Conservation (phyloP, 768 basidiomycete species). For the Cantharellus anzutake region DNA sequence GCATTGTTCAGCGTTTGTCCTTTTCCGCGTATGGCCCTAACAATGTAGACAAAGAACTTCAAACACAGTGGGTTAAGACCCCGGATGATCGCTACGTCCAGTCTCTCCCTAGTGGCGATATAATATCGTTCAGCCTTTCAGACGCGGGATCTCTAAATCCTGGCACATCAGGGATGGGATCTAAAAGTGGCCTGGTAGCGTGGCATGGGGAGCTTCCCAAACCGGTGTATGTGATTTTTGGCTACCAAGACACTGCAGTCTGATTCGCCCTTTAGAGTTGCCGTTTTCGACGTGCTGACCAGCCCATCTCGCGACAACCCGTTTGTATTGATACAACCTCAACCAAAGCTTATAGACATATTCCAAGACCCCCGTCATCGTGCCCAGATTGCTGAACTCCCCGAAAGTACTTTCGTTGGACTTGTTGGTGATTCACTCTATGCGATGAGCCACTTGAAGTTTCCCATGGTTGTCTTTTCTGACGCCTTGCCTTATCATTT, state of each 20-base stretch:
- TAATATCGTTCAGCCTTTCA: slow-evolving; percentile 41
- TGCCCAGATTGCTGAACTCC: slow-evolving; percentile 23
- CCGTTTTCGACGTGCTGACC: slow-evolving; percentile 59
- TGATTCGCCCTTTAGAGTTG: slow-evolving; percentile 34
- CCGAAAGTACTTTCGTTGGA: slow-evolving; percentile 57
- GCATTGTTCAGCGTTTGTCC: slow-evolving; percentile 52
- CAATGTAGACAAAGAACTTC: slow-evolving; percentile 57
- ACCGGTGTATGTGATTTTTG: slow-evolving; percentile 38
- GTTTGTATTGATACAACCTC: slow-evolving; percentile 77
- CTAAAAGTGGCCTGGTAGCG: slow-evolving; percentile 12
- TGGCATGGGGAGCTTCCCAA: slow-evolving; percentile 43
- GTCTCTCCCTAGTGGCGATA: slow-evolving; percentile 55
- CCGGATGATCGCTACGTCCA: slow-evolving; percentile 71
- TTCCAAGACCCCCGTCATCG: slow-evolving; percentile 23
- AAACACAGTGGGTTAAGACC: slow-evolving; percentile 53
- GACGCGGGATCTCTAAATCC: slow-evolving; percentile 2
- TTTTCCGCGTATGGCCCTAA: slow-evolving; percentile 92
- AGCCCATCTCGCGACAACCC: slow-evolving; percentile 31
- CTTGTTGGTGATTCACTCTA: slow-evolving; percentile 59
- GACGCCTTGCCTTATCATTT: slow-evolving; percentile 7
- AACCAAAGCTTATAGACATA: slow-evolving; percentile 52
- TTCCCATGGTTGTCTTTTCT: slow-evolving; percentile 48
- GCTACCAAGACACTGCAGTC: too few species aligned
- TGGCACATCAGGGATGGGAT: background rate
- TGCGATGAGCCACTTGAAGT: slow-evolving; percentile 67